Conservation (phyloP, 2,329 filamentous ascomycete genomes). For the Didymella exigua region DNA sequence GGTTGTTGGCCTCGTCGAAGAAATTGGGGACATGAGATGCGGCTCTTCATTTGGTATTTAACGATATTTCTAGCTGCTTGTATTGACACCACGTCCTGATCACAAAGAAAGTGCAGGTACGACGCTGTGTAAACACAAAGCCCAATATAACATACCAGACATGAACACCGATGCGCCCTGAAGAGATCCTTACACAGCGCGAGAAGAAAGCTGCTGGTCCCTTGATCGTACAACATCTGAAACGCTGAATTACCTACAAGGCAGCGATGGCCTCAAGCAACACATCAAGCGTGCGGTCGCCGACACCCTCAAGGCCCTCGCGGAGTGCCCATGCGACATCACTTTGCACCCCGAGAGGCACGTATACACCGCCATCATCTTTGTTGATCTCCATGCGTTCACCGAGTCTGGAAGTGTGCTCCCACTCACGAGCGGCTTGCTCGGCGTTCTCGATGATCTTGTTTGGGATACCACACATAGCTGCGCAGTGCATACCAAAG, state of each 20-base stretch:
- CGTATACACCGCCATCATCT: conserved; percentile 73
- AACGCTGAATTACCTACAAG: conserved; percentile 44
- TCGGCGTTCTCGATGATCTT: conserved; percentile 87
- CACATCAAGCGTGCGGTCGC: conserved; percentile 61
- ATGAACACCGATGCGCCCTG: not conserved
- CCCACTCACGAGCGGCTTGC: conserved; percentile 87
- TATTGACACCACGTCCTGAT: not conserved
- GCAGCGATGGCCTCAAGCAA: conserved; percentile 62
- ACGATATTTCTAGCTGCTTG: not conserved
- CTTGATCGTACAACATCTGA: not conserved
- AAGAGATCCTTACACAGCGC: not conserved
- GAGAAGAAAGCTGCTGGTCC: not conserved
- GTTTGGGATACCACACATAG: conserved; percentile 92
- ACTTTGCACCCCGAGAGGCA: conserved; percentile 85
- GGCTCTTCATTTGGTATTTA: not conserved
- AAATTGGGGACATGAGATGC: too few species aligned
- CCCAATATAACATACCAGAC: not conserved
- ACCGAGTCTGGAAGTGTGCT: conserved; percentile 89
- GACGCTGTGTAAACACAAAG: not conserved
- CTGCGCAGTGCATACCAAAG: conserved; percentile 98
- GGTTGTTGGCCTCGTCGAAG: not conserved
- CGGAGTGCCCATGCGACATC: conserved; percentile 81
- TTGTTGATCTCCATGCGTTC: conserved; percentile 80
- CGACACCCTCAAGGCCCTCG: conserved; percentile 54
- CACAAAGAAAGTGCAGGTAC: not conserved